These are phyloP conservation scores for Arthrinium puccinioides DNA, from an alignment of 2,329 filamentous ascomycete species.

Conservation along the genomic window DNA sequence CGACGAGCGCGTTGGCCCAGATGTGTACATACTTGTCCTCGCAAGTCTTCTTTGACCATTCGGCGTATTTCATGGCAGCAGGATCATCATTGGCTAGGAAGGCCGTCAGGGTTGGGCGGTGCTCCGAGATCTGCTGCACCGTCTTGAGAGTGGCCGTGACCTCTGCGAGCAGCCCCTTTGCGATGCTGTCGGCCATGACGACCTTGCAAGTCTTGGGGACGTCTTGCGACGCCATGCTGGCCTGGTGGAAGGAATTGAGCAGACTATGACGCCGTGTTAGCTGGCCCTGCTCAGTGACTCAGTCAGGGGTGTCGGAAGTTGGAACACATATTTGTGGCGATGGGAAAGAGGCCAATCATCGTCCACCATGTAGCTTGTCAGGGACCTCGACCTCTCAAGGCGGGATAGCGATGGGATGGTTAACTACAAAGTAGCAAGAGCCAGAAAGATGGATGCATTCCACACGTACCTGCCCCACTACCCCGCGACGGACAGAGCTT, in stretches of 20 bases:
- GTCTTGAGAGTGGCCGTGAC: conserved; percentile 68
- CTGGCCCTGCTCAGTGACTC: too few relatives aligned
- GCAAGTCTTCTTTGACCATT: conserved; percentile 96
- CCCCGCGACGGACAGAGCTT: too few relatives aligned
- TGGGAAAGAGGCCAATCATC: too few relatives aligned
- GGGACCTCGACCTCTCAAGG: too few relatives aligned
- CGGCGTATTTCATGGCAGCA: conserved; percentile 85
- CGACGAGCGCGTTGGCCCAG: too few relatives aligned
- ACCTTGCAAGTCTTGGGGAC: conserved; percentile 79
- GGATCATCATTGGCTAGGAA: conserved; percentile 91
- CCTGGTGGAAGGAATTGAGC: too few relatives aligned
- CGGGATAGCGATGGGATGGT: not conserved
- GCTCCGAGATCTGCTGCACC: conserved; percentile 48
- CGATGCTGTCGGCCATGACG: conserved; percentile 79
- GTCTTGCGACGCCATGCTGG: conserved; percentile 31
- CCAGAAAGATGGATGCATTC: not conserved
- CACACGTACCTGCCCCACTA: conserved; percentile 8
- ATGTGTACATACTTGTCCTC: conserved; percentile 84
- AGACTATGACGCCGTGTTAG: too few relatives aligned
- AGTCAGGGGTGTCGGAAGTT: too few relatives aligned
- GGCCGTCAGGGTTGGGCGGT: conserved; percentile 72
- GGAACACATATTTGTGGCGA: too few relatives aligned
- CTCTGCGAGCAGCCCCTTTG: conserved; percentile 72
- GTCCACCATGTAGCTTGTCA: too few relatives aligned
- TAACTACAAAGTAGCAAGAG: not conserved